phyloP scores from a whole-genome alignment of 2,329 filamentous ascomycete genomes.

The Chaetomium strumarium region DNA sequence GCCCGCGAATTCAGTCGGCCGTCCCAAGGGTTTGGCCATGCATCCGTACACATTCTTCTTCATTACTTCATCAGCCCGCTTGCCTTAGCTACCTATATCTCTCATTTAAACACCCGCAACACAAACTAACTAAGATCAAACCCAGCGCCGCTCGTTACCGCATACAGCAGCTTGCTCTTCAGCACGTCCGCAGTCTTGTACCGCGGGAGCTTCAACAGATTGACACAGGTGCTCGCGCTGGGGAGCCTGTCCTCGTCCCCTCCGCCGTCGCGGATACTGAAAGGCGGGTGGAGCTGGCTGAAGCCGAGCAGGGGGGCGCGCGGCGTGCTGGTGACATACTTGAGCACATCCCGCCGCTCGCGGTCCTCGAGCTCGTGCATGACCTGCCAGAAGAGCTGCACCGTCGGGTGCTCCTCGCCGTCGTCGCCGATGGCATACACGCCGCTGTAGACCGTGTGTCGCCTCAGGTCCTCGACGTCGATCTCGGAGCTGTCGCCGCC shows the following conservation, averaged over 20 bases:
- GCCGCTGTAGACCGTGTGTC: constrained; percentile 81
- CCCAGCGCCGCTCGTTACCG: constrained; percentile 81
- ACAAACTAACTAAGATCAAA: constrained; percentile 67
- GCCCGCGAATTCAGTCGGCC: no score
- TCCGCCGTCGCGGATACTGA: constrained; percentile 83
- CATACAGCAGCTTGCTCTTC: constrained; percentile 79
- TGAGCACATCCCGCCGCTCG: constrained; percentile 79
- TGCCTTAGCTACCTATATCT: no score
- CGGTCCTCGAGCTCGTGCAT: constrained; percentile 69
- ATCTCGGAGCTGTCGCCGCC: constrained; percentile 83
- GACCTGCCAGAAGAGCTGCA: constrained; percentile 87
- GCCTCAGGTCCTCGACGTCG: constrained; percentile 76
- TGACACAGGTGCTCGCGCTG: constrained; percentile 94
- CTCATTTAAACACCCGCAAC: background rate
- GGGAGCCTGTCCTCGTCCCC: constrained; percentile 72
- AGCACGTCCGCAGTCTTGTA: constrained; percentile 63
- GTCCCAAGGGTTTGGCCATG: background rate
- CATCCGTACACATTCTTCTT: background rate
- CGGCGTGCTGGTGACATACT: constrained; percentile 93
- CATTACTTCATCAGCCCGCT: no score
- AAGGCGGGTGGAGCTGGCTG: constrained; percentile 73
- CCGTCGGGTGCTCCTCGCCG: constrained; percentile 73
- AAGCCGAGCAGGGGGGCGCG: constrained; percentile 87
- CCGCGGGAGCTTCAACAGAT: constrained; percentile 83
- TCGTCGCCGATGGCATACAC: constrained; percentile 89